Evolutionary conservation across 2,329 filamentous ascomycete species (phyloP).

Genomic region (Xylaria sp.): DNA sequence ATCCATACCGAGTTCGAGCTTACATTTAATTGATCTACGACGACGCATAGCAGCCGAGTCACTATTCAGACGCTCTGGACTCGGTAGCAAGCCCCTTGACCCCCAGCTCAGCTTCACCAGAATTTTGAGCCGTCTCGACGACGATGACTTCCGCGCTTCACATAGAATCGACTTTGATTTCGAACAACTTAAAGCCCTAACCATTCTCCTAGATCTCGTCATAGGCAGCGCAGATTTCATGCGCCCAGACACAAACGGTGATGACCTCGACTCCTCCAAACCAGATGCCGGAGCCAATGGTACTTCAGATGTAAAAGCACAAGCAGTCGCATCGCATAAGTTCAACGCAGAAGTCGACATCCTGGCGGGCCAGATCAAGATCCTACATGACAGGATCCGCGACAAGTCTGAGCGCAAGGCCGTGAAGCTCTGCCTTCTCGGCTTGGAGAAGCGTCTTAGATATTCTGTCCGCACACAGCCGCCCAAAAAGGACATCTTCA

Average conservation of each 20-base stretch:
- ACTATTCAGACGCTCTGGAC: conserved; percentile 48
- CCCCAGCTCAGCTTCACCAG: conserved; percentile 38
- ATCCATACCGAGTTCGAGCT: conserved; percentile 50
- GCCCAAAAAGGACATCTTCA: conserved; percentile 49
- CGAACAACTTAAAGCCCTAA: conserved; percentile 57
- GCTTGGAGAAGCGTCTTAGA: conserved; percentile 66
- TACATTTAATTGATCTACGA: conserved; percentile 53
- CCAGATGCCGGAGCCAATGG: conserved; percentile 28
- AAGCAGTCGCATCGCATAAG: conserved; percentile 26
- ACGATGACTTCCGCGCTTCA: conserved; percentile 47
- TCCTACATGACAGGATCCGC: conserved; percentile 57
- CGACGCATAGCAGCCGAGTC: conserved; percentile 61
- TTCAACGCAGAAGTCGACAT: conserved; percentile 71
- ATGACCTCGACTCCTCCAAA: conserved; percentile 33
- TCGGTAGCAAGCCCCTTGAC: conserved; percentile 39
- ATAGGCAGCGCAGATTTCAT: conserved; percentile 57
- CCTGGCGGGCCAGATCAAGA: conserved; percentile 55
- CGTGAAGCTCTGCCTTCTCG: conserved; percentile 69
- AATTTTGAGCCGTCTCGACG: conserved; percentile 43
- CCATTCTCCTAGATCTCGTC: conserved; percentile 66
- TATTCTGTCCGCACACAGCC: conserved; percentile 64
- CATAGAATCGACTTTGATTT: conserved; percentile 63
- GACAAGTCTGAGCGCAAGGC: conserved; percentile 74
- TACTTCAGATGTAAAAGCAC: not conserved
- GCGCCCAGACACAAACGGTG: conserved; percentile 1